phyloP scores from a whole-genome alignment of 805 yeast species.

The Sugiyamaella americana region DNA sequence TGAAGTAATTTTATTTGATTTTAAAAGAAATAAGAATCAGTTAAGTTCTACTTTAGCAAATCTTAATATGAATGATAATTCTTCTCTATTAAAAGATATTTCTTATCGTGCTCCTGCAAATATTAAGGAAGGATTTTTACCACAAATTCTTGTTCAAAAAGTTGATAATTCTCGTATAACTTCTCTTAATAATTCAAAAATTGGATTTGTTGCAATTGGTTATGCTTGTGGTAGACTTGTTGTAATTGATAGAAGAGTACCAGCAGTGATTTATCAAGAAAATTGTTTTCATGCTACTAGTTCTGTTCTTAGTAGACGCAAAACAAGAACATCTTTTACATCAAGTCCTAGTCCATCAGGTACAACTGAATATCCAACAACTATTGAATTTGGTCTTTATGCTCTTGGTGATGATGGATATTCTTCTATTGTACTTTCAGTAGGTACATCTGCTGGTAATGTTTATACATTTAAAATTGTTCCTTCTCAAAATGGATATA shows the following conservation, averaged over 20 bases:
- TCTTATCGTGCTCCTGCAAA: constrained; percentile 46
- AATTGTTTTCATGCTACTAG: not conserved
- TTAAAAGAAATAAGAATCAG: constrained; percentile 44
- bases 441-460: constrained; percentile 76
- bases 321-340: not conserved
- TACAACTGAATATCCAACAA: constrained; percentile 38
- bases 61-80: not conserved
- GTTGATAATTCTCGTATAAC: constrained; percentile 46
- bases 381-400: constrained; percentile 69
- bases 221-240: constrained; percentile 68
- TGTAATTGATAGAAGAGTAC: constrained; percentile 70
- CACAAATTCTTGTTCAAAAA: constrained; percentile 43
- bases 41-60: constrained; percentile 22
- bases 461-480: constrained; percentile 56
- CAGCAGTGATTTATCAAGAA: constrained; percentile 46
- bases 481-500: constrained; percentile 60
- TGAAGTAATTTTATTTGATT: constrained; percentile 69
- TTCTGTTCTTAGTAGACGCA: not conserved
- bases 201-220: constrained; percentile 81
- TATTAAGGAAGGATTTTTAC: constrained; percentile 56
- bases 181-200: constrained; percentile 58
- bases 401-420: constrained; percentile 59
- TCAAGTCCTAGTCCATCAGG: not conserved
- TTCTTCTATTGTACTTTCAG: constrained; percentile 64
- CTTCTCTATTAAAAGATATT: constrained; percentile 35